Evolutionary conservation across 306 rosid species (phyloP).

Genomic region (Prunus dulcis): DNA sequence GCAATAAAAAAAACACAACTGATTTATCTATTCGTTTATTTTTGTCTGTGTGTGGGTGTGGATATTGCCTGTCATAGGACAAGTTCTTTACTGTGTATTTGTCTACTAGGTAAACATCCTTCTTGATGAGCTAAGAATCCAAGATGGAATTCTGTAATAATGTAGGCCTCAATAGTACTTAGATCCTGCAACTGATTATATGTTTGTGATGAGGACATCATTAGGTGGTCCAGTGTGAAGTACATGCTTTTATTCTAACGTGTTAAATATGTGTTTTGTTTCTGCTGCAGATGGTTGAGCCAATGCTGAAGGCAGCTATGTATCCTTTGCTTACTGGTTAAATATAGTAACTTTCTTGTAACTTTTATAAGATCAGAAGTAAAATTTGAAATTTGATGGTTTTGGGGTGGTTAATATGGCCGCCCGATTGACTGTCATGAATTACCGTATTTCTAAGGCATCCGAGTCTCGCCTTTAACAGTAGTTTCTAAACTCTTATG

Average conservation of each 20-base stretch:
- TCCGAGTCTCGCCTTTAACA: not conserved
- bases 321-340: constrained; percentile 52
- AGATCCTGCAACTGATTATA: not conserved
- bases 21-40: not conserved
- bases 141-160: too few relatives aligned
- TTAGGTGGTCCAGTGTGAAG: not conserved
- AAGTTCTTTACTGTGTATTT: not conserved
- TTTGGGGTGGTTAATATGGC: not conserved
- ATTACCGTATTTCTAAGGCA: not conserved
- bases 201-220: not conserved
- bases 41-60: not conserved
- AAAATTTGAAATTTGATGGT: not conserved
- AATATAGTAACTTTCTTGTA: not conserved
- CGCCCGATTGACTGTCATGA: not conserved
- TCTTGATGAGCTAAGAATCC: too few relatives aligned
- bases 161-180: not conserved
- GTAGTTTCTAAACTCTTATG: not conserved
- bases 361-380: not conserved
- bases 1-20: too few relatives aligned
- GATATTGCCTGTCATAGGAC: not conserved
- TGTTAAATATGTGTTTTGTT: constrained; percentile 10
- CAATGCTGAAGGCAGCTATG: constrained; percentile 83
- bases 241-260: not conserved
- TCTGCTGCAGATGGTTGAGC: constrained; percentile 81
- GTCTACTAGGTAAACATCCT: too few relatives aligned